Evolutionary conservation across 176 grass and related monocot species (phyloP), one percentile per base, ranked within the genome.

Genomic region (Panicum miliaceum): DNA sequence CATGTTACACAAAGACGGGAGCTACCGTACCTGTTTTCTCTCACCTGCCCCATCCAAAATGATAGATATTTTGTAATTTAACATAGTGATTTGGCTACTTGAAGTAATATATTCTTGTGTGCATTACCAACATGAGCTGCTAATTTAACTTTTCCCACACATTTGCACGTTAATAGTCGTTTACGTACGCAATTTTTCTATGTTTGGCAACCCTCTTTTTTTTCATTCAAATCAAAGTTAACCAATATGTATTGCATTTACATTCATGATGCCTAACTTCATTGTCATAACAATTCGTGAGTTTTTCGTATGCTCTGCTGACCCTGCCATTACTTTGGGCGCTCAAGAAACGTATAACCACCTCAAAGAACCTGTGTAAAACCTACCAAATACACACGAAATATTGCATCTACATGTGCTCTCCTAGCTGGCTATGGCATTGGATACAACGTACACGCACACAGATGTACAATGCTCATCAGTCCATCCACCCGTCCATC

Each of bases 401-500:
- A 51, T 15, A 11, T 73, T 73, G 7, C 8, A 73, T 9, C 71
- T 1, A 7, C 70, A 46, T 12, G 7, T 19, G 56, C 36, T n/a
- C n/a, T n/a, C 36, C 78, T 69, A 38, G 66, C 16, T 56, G 2
- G 86, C 73, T 47, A 10, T 62, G 63, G 20, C 23, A 1, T 50
- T 50, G 26, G 32, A 77, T 77, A 36, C 54, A 77, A 40, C 52
- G 73, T 58, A 76, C 19, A 27, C 29, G 53, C 62, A 60, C 20
- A 56, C 50, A 48, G n/a, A 13, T 43, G n/a, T 34, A 35, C 62
- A 20, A 8, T 32, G 60, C 60, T 34, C 71, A 51, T 4, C 7
- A 7, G 47, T 52, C 16, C 23, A 85, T n/a, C 40, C 48, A 50
- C 32, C 59, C 36, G 45, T 80, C 59, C 38, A 79, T 84, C 35